Evolutionary conservation across 768 basidiomycete genomes (phyloP), one percentile per base, ranked within the genome.

Genomic region (Dacryopinax primogenitus): DNA sequence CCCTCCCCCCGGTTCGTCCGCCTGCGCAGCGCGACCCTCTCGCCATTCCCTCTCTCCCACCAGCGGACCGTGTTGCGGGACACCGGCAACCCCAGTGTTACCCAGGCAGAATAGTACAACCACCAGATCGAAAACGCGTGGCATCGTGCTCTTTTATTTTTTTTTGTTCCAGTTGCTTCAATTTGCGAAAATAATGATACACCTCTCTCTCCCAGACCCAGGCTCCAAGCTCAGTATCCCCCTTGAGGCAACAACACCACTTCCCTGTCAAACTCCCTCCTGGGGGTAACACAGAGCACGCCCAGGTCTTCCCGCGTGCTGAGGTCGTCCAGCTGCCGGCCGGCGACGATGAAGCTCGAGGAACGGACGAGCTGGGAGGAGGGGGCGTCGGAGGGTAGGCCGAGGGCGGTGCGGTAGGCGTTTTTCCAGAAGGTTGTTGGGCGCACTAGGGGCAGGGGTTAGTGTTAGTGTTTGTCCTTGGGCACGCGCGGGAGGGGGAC

Each of bases 341-440:
- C 51, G 13, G 51, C 51, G 3, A 32, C 26, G 11, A 58, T 81
- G 71, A 87, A 89, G 1, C 87, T 88, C 2, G 87, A 84, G 3
- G 87, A 83, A 39, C 89, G 86, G 58, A 90, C 80, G 66, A 88
- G 82, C 72, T 87, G 83, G 0, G 82, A 83, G 0, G 87, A 81
- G 0, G 88, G 88, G 6, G 88, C 86, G 71, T 87, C 89, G 0
- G 82, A 84, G 4, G 86, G 81, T 2, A 78, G 81, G 47, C 86
- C 80, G 0, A 90, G 86, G 16, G 87, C 88, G 26, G 86, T 87
- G 13, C 84, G 82, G 33, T 76, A 80, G 1, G 86, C 87, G 68
- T 83, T 84, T 34, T 86, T 80, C 88, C 88, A 90, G 72, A 90
- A 89, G 0, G 88, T 86, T 7, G 83, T 87, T 0, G 88, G 88